A percentile compares a stretch with the other conserved stretches of the same genome.
Conservation (phyloP, 2,329 filamentous ascomycete species). For the Botrytis tulipae region DNA sequence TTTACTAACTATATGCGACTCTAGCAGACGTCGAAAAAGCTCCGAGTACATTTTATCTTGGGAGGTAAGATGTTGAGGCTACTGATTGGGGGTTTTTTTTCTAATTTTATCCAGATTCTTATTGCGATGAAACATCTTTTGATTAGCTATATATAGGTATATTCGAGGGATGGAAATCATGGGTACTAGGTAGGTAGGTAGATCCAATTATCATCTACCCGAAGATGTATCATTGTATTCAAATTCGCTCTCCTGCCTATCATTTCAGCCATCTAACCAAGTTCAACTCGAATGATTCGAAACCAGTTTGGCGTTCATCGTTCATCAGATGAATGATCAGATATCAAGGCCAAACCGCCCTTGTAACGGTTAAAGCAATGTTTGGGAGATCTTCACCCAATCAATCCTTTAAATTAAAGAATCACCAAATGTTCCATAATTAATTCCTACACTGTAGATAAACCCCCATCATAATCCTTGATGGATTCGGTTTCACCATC, state of each 20-base stretch:
- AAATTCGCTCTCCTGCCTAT: not conserved
- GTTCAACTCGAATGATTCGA: not conserved
- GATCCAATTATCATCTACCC: not conserved
- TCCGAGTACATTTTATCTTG: not conserved
- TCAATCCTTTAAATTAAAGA: not conserved
- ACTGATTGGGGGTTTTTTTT: not conserved
- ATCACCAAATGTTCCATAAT: constrained; percentile 7
- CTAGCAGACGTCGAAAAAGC: not conserved
- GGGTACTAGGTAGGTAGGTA: not conserved
- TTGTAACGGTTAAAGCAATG: not conserved
- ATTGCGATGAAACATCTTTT: constrained; percentile 3
- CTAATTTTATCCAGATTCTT: not conserved
- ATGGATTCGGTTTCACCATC: constrained; percentile 15
- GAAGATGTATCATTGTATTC: not conserved
- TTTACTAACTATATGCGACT: not conserved
- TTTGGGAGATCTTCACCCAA: constrained; percentile 10
- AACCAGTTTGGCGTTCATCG: not conserved
- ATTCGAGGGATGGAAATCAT: not conserved
- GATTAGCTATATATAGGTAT: not conserved
- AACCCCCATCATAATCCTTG: constrained; percentile 1
- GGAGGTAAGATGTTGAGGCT: not conserved
- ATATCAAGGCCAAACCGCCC: not conserved
- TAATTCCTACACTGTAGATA: constrained; percentile 1
- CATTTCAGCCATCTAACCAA: not conserved
- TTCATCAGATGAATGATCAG: constrained; percentile 6